Evolutionary conservation across 2,329 filamentous ascomycete species (phyloP).

Genomic region (Zasmidium cellare): DNA sequence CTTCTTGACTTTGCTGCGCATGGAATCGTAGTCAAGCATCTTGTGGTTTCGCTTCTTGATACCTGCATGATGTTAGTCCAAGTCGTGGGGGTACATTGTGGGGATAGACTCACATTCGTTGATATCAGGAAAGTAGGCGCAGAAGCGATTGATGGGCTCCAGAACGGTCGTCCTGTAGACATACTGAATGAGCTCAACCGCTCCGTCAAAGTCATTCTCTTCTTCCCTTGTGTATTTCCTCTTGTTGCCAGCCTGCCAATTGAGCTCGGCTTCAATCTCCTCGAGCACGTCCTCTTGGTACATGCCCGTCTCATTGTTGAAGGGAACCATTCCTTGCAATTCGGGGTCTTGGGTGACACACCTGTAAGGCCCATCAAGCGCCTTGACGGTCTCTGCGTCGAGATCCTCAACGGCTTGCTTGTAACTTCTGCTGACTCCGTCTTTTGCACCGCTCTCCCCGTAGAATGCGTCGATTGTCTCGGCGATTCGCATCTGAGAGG

Average conservation of each 20-base stretch:
- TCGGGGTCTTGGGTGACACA: conserved; percentile 39
- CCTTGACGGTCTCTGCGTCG: conserved; percentile 97
- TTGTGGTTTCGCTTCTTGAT: conserved; percentile 99
- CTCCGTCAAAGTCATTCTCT: conserved; percentile 13
- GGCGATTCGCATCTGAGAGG: conserved; percentile 98
- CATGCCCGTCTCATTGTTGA: conserved; percentile 21
- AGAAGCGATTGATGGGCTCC: conserved; percentile 93
- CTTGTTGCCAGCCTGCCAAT: conserved; percentile 24
- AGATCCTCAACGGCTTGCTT: conserved; percentile 98
- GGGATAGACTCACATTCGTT: conserved; percentile 74
- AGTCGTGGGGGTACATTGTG: background rate
- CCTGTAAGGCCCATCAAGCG: conserved; percentile 92
- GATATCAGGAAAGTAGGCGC: conserved; percentile 97
- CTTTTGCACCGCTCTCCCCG: conserved; percentile 89
- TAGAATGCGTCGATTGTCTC: conserved; percentile 99
- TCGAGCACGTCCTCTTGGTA: conserved; percentile 18
- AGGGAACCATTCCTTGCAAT: conserved; percentile 9
- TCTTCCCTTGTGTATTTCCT: conserved; percentile 21
- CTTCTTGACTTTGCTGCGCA: conserved; percentile 95
- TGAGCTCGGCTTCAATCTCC: conserved; percentile 31
- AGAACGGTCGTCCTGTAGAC: conserved; percentile 76
- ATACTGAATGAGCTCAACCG: conserved; percentile 32
- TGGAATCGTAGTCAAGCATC: conserved; percentile 94
- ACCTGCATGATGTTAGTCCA: conserved; percentile 45
- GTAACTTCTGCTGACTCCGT: conserved; percentile 94